Base-by-base conservation (phyloP, 805 yeast genomes). In the Myxozyma neglecta region DNA sequence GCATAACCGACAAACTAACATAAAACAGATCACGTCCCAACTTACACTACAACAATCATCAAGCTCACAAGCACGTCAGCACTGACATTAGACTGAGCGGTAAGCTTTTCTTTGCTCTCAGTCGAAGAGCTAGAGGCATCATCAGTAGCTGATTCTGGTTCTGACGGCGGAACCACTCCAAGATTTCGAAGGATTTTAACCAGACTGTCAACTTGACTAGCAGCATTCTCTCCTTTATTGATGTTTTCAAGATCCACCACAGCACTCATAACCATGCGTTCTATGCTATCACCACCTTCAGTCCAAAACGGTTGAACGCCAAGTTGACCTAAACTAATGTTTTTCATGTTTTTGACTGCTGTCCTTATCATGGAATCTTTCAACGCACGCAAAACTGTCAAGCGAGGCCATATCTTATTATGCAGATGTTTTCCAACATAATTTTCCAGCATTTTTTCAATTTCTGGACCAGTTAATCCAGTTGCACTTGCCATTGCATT, bases 381-480 rank as follows among this genome's bases (percentile, higher is more conserved):
- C 65, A 36, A 64, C 56, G 55, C 66, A 58, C 73, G 61, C 37
- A 78, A 50, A 6, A 65, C 67, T 13, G 71, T 70, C 13, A 83
- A 68, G 40, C 77, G 75, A 1, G 76, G 65, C 94, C 96, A 89
- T 6, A 90, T 70, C 63, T 81, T 83, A 65, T 84, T 88, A 68
- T 85, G 87, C 37, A 90, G 72, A 59, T 85, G 85, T 62, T 80
- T 68, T 68, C 92, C 97, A 14, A 89, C 85, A 68, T 89, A 89
- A 57, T 84, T 84, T 68, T 85, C 87, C 1, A 90, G 49, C 84
- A 76, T 60, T 77, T 78, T 66, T 78, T 82, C 65, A 84, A 73
- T 56, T 29, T 74, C 76, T 1, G 70, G 73, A 7, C 72, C 73
- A 2, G 65, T 61, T n/a, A 73, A 58, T 18, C 63, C 68, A 18